These are phyloP conservation scores for Penicillium cataractarum DNA, from an alignment of 495 filamentous ascomycete species.

Conservation along the genomic window DNA sequence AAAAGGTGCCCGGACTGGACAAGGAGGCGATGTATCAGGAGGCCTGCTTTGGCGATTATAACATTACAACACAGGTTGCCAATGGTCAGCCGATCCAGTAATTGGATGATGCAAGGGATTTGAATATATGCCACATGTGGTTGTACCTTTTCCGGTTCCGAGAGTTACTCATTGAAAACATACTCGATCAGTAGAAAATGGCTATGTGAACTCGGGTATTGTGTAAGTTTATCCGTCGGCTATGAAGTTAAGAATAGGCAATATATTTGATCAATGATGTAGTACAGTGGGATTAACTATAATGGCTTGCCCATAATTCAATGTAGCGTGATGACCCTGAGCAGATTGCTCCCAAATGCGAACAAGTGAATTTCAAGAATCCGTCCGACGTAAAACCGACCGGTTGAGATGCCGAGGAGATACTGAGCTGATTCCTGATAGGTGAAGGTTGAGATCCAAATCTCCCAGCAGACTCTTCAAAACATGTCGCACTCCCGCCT, in stretches of 20 bases:
- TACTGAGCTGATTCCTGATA: not conserved
- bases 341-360: no score
- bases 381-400: not conserved
- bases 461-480: not conserved
- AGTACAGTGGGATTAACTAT: no score
- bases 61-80: not conserved
- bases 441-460: not conserved
- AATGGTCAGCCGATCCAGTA: not conserved
- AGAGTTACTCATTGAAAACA: no score
- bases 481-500: constrained; percentile 9
- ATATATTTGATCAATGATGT: no score
- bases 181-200: no score
- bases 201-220: no score
- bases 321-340: no score
- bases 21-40: not conserved
- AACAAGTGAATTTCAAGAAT: not conserved
- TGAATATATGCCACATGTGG: no score
- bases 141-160: no score
- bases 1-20: not conserved
- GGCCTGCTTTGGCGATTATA: not conserved
- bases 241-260: no score
- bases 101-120: not conserved
- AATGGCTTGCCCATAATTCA: no score
- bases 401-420: not conserved
- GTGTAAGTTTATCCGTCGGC: no score